These are phyloP conservation scores for Pulveroboletus sp. DNA, from an alignment of 768 basidiomycete genomes.

Conservation along the genomic window DNA sequence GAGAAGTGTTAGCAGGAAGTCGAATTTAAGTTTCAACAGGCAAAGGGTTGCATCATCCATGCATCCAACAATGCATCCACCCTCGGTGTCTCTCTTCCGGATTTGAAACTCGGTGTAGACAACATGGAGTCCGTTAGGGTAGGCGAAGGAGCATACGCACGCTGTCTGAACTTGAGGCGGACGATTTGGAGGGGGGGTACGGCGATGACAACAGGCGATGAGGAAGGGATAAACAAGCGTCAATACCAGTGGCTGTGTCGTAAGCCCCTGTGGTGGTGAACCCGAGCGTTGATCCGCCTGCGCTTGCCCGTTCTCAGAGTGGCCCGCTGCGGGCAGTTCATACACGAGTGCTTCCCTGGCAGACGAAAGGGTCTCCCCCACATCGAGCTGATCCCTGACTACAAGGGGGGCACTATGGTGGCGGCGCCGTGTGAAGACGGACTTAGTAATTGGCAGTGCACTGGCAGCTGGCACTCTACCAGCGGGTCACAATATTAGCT, in stretches of 20 bases:
- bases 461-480: too few species aligned
- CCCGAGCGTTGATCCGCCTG: neutral
- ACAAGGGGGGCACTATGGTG: too few species aligned
- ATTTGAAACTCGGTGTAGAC: neutral
- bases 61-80: conserved; percentile 22
- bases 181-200: conserved; percentile 31
- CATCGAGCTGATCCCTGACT: too few species aligned
- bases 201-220: neutral
- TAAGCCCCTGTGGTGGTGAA: neutral
- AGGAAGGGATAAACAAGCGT: conserved; percentile 21
- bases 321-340: too few species aligned
- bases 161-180: conserved; percentile 47
- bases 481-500: too few species aligned
- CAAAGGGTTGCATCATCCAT: conserved; percentile 19
- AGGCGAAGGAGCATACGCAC: conserved; percentile 42
- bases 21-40: neutral
- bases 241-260: conserved; percentile 26
- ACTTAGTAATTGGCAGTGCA: conserved; percentile 1
- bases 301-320: neutral
- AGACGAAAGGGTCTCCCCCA: too few species aligned
- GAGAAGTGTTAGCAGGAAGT: conserved; percentile 11
- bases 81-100: neutral
- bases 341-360: too few species aligned
- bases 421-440: conserved; percentile 14
- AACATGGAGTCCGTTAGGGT: neutral